A percentile compares a stretch with the other conserved stretches of the same genome.
These are phyloP conservation scores for Ogataea pignaliae DNA, from an alignment of 805 yeast genomes.

Conservation along the genomic window DNA sequence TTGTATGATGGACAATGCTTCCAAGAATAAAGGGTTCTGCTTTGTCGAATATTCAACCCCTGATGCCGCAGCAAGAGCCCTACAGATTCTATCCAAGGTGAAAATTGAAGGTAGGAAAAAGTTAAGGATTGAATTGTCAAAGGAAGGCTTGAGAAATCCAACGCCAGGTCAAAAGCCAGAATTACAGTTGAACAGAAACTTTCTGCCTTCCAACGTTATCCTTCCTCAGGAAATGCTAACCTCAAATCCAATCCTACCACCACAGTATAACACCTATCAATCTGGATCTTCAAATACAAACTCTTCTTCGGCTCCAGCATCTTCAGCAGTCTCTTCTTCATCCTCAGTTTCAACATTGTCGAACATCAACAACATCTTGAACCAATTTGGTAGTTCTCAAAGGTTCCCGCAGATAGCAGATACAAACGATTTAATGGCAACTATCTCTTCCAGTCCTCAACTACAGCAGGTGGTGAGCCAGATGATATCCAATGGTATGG, in stretches of 20 bases:
- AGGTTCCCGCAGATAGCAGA: constrained; percentile 14
- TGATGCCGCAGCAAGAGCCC: constrained; percentile 48
- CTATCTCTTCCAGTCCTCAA: constrained; percentile 28
- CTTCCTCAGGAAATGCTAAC: constrained; percentile 46
- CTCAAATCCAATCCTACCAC: constrained; percentile 19
- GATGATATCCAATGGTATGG: constrained; percentile 33
- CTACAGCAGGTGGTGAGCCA: constrained; percentile 31
- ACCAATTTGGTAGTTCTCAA: constrained; percentile 11
- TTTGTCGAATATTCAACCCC: constrained; percentile 56
- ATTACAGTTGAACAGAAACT: constrained; percentile 39
- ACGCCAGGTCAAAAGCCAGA: constrained; percentile 38
- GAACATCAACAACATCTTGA: background rate
- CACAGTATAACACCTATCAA: constrained; percentile 21
- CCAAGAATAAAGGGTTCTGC: constrained; percentile 62
- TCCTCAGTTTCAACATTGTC: constrained; percentile 2
- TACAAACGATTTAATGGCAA: constrained; percentile 20
- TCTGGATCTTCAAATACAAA: constrained; percentile 1
- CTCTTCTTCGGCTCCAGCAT: background rate
- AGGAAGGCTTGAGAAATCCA: constrained; percentile 48
- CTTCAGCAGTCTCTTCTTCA: background rate
- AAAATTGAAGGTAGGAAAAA: constrained; percentile 42
- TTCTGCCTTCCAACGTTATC: constrained; percentile 52
- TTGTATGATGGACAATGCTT: constrained; percentile 52
- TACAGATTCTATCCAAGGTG: constrained; percentile 39
- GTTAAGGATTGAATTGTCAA: constrained; percentile 54